Percentiles rank a stretch among this genome's conserved stretches.
These are phyloP conservation scores for Aureobasidium subglaciale DNA, from an alignment of 2,329 filamentous ascomycete species.

Conservation along the genomic window DNA sequence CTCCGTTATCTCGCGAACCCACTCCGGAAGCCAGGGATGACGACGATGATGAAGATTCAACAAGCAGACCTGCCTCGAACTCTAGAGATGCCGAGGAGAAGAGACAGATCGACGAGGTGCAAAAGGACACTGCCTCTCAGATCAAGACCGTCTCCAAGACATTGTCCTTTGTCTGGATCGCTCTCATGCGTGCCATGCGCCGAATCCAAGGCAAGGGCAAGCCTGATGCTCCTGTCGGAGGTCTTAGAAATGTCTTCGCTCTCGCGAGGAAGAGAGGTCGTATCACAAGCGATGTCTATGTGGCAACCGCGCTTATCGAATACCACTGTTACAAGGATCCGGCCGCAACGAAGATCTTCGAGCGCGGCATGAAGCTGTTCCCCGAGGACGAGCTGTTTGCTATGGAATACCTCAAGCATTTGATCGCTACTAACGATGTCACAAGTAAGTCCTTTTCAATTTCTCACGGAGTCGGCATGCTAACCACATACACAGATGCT, in stretches of 20 bases:
- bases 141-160: constrained; percentile 71
- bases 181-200: constrained; percentile 86
- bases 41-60: constrained; percentile 47
- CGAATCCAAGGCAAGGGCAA: constrained; percentile 78
- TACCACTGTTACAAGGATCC: constrained; percentile 93
- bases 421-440: constrained; percentile 85
- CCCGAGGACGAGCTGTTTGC: constrained; percentile 91
- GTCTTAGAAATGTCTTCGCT: constrained; percentile 79
- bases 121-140: constrained; percentile 64
- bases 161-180: constrained; percentile 91
- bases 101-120: constrained; percentile 49
- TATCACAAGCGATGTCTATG: constrained; percentile 89
- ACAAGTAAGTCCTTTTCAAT: constrained; percentile 61
- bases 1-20: constrained; percentile 29
- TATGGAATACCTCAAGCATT: constrained; percentile 89
- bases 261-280: constrained; percentile 83
- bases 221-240: constrained; percentile 49
- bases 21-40: constrained; percentile 42
- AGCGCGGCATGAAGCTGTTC: constrained; percentile 86
- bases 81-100: constrained; percentile 46
- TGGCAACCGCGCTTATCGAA: constrained; percentile 86
- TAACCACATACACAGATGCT: constrained; percentile 56
- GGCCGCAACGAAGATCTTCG: constrained; percentile 90
- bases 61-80: constrained; percentile 24
- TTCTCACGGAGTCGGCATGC: constrained; percentile 13